Percentiles rank a stretch among this genome's conserved stretches.
phyloP scores from a whole-genome alignment of 75 land plant genomes.

The Sequoiadendron giganteum region DNA sequence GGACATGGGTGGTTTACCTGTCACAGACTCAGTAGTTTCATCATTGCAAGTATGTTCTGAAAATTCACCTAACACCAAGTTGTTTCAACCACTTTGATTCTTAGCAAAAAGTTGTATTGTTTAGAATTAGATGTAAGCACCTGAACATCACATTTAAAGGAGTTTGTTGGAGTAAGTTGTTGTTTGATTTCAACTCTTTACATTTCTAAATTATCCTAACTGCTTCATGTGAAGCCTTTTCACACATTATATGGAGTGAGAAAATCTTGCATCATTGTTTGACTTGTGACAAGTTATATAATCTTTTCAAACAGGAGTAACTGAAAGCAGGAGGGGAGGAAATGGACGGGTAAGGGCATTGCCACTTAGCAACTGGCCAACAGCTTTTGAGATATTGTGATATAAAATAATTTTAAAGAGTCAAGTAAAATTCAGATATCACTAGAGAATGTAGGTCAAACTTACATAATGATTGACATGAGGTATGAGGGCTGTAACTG shows the following conservation, averaged over 20 bases:
- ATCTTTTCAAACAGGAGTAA: not conserved
- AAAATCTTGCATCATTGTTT: not conserved
- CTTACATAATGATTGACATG: not conserved
- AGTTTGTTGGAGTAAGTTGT: not conserved
- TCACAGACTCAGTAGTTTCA: slow-evolving; percentile 60
- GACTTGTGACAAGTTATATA: not conserved
- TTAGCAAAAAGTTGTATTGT: not conserved
- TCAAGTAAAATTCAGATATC: not conserved
- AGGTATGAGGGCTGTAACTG: not conserved
- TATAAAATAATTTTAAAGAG: not conserved
- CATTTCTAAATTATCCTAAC: not conserved
- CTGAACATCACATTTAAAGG: not conserved
- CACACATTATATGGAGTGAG: not conserved
- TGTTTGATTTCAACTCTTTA: not conserved
- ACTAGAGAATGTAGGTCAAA: not conserved
- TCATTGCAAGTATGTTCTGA: slow-evolving; percentile 63
- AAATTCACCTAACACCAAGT: not conserved
- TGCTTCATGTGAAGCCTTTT: not conserved
- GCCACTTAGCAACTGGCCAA: not conserved
- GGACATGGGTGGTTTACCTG: slow-evolving; percentile 90
- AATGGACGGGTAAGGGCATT: not conserved
- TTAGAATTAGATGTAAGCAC: not conserved
- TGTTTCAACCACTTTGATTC: slow-evolving; percentile 5
- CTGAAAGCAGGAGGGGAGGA: not conserved
- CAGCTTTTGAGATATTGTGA: not conserved